Evolutionary conservation across 2,329 filamentous ascomycete species (phyloP).

Genomic region (Penicillium sp.): DNA sequence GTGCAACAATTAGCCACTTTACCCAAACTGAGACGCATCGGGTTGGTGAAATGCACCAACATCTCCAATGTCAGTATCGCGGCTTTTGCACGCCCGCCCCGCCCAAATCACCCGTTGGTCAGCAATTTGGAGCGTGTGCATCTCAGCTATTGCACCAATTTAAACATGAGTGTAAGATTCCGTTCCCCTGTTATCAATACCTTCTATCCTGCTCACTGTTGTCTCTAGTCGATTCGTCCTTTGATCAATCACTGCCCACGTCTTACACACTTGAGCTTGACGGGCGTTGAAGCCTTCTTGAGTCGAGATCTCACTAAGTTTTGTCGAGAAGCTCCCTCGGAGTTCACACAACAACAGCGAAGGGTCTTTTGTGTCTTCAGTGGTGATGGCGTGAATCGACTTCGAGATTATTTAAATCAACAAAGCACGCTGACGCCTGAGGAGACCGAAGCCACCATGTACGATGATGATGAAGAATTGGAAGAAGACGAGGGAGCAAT

Average conservation of each 20-base stretch:
- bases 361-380: conserved; percentile 98
- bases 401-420: conserved; percentile 70
- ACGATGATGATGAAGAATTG: conserved; percentile 41
- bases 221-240: conserved; percentile 70
- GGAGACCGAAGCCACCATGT: conserved; percentile 39
- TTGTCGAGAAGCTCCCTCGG: conserved; percentile 77
- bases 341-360: conserved; percentile 92
- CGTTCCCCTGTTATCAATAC: background rate
- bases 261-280: conserved; percentile 88
- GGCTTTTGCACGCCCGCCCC: conserved; percentile 64
- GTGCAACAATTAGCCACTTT: conserved; percentile 76
- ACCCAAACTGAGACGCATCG: conserved; percentile 90
- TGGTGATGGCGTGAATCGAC: conserved; percentile 68
- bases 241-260: conserved; percentile 86
- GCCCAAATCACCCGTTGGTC: conserved; percentile 52
- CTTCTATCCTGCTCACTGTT: conserved; percentile 4
- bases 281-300: conserved; percentile 85
- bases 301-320: conserved; percentile 76
- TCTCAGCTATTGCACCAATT: conserved; percentile 83
- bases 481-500: conserved; percentile 41
- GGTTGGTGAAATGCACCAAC: conserved; percentile 82
- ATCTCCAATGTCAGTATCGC: conserved; percentile 89
- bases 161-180: conserved; percentile 68
- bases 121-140: conserved; percentile 86
- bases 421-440: conserved; percentile 31